Percentiles rank a stretch among this genome's conserved stretches.
Conservation (phyloP, 345 rosid genomes). For the Salix arbutifolia region DNA sequence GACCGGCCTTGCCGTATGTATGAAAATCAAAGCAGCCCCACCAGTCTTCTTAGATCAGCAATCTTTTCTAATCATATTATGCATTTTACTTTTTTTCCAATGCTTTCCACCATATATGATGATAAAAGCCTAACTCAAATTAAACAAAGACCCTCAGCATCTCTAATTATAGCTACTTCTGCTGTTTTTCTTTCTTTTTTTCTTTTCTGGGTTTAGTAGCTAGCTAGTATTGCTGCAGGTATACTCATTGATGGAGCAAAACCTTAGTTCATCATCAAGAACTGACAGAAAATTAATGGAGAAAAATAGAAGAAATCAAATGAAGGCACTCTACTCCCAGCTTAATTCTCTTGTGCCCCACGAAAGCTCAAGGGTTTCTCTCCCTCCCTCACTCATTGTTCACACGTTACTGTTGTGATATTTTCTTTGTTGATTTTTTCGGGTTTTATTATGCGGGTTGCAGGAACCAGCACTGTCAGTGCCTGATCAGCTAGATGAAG, state of each 20-base stretch:
- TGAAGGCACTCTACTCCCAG: slow-evolving; percentile 50
- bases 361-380: slow-evolving; percentile 30
- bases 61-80: slow-evolving; percentile 10
- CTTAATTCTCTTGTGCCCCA: slow-evolving; percentile 53
- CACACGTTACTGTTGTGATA: neutral
- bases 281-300: slow-evolving; percentile 52
- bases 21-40: slow-evolving; percentile 13
- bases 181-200: neutral
- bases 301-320: slow-evolving; percentile 59
- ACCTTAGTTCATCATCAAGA: slow-evolving; percentile 42
- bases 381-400: neutral
- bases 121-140: neutral
- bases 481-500: slow-evolving; percentile 55
- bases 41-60: slow-evolving; percentile 14
- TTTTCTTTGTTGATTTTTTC: neutral
- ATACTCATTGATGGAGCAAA: slow-evolving; percentile 29
- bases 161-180: neutral
- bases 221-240: neutral
- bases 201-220: neutral
- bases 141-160: too few species aligned
- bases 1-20: neutral
- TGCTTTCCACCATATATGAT: neutral
- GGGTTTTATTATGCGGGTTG: neutral
- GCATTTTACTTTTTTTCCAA: slow-evolving; percentile 8
- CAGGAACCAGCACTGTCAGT: slow-evolving; percentile 37